Base-by-base conservation (phyloP, 805 yeast species). In the Wickerhamomyces alni region DNA sequence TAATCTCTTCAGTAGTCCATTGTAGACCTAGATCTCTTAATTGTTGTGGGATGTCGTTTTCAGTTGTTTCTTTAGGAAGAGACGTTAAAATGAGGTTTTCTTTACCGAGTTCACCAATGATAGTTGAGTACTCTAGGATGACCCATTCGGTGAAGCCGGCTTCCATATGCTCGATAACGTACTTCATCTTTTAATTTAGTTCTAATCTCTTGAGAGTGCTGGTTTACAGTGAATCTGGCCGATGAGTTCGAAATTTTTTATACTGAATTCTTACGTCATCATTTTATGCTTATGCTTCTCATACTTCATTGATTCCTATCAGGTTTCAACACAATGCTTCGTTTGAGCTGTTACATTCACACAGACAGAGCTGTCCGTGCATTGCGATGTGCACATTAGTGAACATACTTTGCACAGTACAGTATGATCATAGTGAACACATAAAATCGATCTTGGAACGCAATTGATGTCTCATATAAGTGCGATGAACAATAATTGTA, bases 71-170 rank as follows among this genome's bases (percentile, higher is more conserved):
- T 30, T 59, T 57, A 4, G 95, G 91, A 24, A 89, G 67, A 1
- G 96, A 88, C 0, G 95, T 77, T 46, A 89, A 66, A 30, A 82
- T 66, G 33, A 91, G 67, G 57, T 88, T 87, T 21, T 77, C 81
- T 16, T 68, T 65, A 2, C 97, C 97, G 7, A 91, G 80, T 44
- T 91, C 97, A 39, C 75, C 69, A 35, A 88, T 76, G 43, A 91
- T 89, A 52, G 84, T 87, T 21, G 77, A 63, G 62, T 91, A 91
- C 55, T 91, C 99, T 6, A 93, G 69, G 22, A 76, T 73, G 32
- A 91, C 98, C 99, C 99, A 91, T 48, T 85, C 93, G 47, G 96
- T 87, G 72, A 91, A 87, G 1, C 96, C 98, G 44, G 79, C 84
- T 62, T 91, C 99, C 97, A 91, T 91, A 59, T 91, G 99, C 62